Evolutionary conservation across 768 basidiomycete species (phyloP), one percentile per base, ranked within the genome.

Genomic region (Panus rudis): DNA sequence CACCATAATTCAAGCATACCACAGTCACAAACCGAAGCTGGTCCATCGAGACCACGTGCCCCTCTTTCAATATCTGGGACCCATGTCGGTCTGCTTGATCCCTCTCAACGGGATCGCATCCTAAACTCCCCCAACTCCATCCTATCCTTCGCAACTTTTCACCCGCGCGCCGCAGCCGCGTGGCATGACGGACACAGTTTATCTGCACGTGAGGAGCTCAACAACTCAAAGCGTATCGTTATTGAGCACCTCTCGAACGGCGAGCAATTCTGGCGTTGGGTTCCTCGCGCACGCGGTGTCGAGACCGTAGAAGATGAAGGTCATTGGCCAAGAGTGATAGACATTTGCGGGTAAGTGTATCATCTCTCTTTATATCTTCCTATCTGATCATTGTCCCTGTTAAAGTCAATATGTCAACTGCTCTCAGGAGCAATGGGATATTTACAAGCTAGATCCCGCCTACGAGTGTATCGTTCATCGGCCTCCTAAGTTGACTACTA

Each of bases 361-460:
- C 13, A 7, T 12, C 30, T 24, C 28, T 32, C 44, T 27, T 21
- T 26, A 16, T 32, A 17, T 37, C 5, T 26, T 4, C 12, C 39
- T 37, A 22, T 37, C 32, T n/a, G 3, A 13, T 19, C 13, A 27
- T 46, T 37, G 30, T 31, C 38, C 35, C 43, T 6, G 52, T 47
- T 46, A 20, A 48, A 81, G 81, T 8, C 63, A 74, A 61, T 56
- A 60, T 1, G 60, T 74, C 41, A 58, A 72, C 45, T 74, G 73
- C 55, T 73, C 75, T 16, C 82, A 83, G 57, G 84, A 89, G 26
- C 85, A 88, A 58, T 90, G 87, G 87, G 87, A 90, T 48, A 79
- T 89, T 22, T 81, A 88, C 64, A 89, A 88, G 56, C 70, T 90
- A 6, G 87, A 90, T 55, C 78, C 81, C 3, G 59, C 62, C n/a